Evolutionary conservation across 2,329 filamentous ascomycete genomes (phyloP).

Genomic region (Canariomyces notabilis): DNA sequence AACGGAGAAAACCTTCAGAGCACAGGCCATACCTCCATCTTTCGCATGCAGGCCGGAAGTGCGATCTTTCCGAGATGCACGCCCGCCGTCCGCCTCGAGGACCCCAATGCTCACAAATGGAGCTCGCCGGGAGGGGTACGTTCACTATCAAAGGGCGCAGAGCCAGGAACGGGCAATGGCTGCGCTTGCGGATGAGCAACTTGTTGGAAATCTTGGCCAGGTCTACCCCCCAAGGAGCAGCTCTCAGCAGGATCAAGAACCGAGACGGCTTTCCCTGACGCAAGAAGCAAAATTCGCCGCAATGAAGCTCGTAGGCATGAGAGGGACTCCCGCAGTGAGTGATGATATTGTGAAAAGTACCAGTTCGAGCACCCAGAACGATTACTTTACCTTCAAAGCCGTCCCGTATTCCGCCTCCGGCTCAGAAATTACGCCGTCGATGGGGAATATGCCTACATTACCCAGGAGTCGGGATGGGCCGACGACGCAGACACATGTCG

Average conservation of each 20-base stretch:
- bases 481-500: not conserved
- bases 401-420: slow-evolving; percentile 14
- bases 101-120: slow-evolving; percentile 26
- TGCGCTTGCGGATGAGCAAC: slow-evolving; percentile 25
- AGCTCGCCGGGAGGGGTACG: slow-evolving; percentile 24
- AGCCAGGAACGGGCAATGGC: slow-evolving; percentile 28
- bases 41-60: slow-evolving; percentile 1
- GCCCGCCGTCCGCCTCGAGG: slow-evolving; percentile 30
- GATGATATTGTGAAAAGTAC: not conserved
- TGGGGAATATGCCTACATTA: slow-evolving; percentile 1
- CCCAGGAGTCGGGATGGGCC: slow-evolving; percentile 2
- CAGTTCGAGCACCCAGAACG: slow-evolving; percentile 7
- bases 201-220: slow-evolving; percentile 11
- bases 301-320: slow-evolving; percentile 23
- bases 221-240: slow-evolving; percentile 19
- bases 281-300: slow-evolving; percentile 25
- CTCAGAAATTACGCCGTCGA: not conserved
- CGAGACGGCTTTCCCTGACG: slow-evolving; percentile 23
- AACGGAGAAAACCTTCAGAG: slow-evolving; percentile 27
- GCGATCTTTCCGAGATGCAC: slow-evolving; percentile 18
- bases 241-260: slow-evolving; percentile 18
- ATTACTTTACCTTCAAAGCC: slow-evolving; percentile 23
- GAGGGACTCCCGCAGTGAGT: slow-evolving; percentile 7
- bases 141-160: slow-evolving; percentile 25
- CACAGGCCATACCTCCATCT: not conserved